Evolutionary conservation across 1,284 basidiomycete genomes (phyloP).

Genomic region (Megacollybia platyphylla): DNA sequence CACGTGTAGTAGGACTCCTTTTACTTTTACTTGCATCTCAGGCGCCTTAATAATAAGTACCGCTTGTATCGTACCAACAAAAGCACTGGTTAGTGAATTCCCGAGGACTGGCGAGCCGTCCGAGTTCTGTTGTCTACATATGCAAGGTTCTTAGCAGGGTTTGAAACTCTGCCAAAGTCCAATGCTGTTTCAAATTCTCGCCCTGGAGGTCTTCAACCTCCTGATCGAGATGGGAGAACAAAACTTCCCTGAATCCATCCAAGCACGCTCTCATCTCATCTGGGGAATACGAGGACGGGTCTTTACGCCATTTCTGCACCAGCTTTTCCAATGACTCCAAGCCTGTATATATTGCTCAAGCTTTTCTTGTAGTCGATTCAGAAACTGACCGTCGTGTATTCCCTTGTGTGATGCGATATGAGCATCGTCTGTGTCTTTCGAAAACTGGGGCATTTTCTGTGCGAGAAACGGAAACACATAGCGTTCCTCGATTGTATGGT

Average conservation of each 20-base stretch:
- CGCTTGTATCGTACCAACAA: too few species aligned
- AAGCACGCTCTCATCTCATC: conserved; percentile 43
- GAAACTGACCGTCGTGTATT: conserved; percentile 50
- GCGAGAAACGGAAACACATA: conserved; percentile 56
- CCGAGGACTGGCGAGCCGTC: too few species aligned
- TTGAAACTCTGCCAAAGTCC: conserved; percentile 38
- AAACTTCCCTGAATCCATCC: conserved; percentile 48
- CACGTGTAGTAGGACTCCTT: too few species aligned
- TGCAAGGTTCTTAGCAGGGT: too few species aligned
- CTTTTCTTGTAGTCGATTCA: not conserved
- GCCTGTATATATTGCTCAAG: conserved; percentile 22
- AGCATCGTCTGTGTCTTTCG: conserved; percentile 25
- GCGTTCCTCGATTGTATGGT: conserved; percentile 55
- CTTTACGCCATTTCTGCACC: conserved; percentile 30
- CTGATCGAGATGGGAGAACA: conserved; percentile 59
- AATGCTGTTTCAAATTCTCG: conserved; percentile 53
- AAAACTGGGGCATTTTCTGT: conserved; percentile 50
- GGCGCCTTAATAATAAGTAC: too few species aligned
- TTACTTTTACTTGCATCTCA: too few species aligned
- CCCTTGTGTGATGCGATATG: conserved; percentile 49
- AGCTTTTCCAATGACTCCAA: conserved; percentile 38
- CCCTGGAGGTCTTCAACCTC: conserved; percentile 49
- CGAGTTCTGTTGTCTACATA: too few species aligned
- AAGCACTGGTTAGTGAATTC: too few species aligned
- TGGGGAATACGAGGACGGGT: conserved; percentile 42